Evolutionary conservation across 2,329 filamentous ascomycete species (phyloP), one percentile per base, ranked within the genome.

Genomic region (Chaetomiaceae sp.): DNA sequence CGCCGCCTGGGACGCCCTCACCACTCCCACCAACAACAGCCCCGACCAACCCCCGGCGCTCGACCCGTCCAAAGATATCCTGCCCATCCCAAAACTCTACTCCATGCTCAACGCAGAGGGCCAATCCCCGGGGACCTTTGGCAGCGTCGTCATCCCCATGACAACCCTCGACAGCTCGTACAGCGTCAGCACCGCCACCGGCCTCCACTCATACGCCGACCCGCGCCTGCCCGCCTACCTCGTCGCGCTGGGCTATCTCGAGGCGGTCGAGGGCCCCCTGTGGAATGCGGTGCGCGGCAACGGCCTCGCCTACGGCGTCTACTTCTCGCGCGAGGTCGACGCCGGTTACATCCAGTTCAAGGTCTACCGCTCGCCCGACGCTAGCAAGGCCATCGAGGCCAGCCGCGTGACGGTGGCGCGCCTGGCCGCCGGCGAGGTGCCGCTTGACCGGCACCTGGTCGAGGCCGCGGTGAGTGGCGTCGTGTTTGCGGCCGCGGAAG

Each of bases 271-370:
- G 66, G 93, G 93, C 0, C 93, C 93, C 1, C 79, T 98, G 26
- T 97, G 93, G 91, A 85, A 85, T 53, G 88, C 88, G 0, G 86
- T 97, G 39, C 88, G 93, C 38, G 93, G 93, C 46, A 93, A 88
- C 35, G 93, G 93, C 36, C 81, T 97, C 42, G 93, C 93, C 0
- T 98, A 98, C 61, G 90, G 90, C 43, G 84, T 86, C 1, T 81
- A 78, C 58, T 95, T 97, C 61, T 76, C 76, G 36, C 83, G 86
- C 37, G 85, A 88, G 60, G 70, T 87, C 22, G 88, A 93, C 59
- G 82, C 81, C 1, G 93, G 91, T 3, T 79, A 86, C 40, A 70
- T 96, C 42, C 83, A 87, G 51, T 94, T 94, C 68, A 81, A 82
- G 45, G 84, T 97, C 34, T 96, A 94, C 70, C 84, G 91, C 20